phyloP scores from a whole-genome alignment of 2,329 filamentous ascomycete genomes.

The Sporothrix schenckii region DNA sequence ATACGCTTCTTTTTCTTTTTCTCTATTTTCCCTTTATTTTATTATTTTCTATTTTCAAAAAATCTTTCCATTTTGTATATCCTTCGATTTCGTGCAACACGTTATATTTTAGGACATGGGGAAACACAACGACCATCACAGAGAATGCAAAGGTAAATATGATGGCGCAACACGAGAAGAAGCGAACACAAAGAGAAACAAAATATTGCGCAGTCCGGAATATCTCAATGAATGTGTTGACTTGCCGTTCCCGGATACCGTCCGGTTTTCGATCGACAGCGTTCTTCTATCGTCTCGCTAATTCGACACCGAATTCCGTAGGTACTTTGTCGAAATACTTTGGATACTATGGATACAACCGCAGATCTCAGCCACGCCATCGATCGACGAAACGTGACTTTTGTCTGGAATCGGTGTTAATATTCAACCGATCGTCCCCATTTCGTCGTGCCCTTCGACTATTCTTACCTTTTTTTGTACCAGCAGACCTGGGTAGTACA shows the following conservation, averaged over 20 bases:
- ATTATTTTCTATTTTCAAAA: no score
- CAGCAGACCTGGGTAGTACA: no score
- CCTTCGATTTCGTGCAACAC: neutral
- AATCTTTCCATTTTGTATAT: no score
- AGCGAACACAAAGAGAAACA: neutral
- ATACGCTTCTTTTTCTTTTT: no score
- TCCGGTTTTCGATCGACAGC: constrained; percentile 13
- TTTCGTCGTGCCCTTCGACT: neutral
- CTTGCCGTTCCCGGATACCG: neutral
- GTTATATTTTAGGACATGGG: neutral
- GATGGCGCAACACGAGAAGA: neutral
- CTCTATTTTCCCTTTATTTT: no score
- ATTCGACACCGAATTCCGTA: constrained; percentile 3
- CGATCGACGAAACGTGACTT: neutral
- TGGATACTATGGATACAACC: neutral
- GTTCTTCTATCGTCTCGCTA: neutral
- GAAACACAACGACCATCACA: neutral
- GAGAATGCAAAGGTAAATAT: neutral
- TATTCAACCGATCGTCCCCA: neutral
- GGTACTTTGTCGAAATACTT: neutral
- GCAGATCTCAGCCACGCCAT: neutral
- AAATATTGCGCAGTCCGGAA: neutral
- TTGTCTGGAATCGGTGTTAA: neutral
- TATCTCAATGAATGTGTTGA: neutral
- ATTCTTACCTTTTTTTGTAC: neutral